Conservation (phyloP, 495 filamentous ascomycete species). For the Penicillium antarcticum region DNA sequence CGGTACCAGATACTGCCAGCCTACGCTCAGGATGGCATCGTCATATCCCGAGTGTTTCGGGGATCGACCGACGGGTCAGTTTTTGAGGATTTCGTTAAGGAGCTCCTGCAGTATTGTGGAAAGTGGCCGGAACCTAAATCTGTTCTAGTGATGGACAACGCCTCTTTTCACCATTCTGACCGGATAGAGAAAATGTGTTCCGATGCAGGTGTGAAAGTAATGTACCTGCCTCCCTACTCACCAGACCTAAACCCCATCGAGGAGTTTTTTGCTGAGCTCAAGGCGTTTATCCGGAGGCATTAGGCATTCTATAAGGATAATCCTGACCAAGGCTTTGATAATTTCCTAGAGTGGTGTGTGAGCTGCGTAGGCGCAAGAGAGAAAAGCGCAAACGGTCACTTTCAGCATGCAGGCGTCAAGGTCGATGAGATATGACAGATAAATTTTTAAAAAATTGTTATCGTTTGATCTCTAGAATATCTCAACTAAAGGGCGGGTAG, state of each 20-base stretch:
- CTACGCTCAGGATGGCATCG: slow-evolving; percentile 31
- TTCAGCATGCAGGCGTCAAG: not conserved
- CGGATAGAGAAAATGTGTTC: not conserved
- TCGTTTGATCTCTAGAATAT: no score
- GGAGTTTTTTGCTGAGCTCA: slow-evolving; percentile 12
- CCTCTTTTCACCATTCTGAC: not conserved
- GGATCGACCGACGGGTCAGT: slow-evolving; percentile 29
- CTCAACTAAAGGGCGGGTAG: no score
- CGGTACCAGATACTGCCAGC: slow-evolving; percentile 36
- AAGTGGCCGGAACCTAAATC: slow-evolving; percentile 27
- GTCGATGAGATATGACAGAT: no score
- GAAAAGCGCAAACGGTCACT: not conserved
- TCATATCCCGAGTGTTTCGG: slow-evolving; percentile 25
- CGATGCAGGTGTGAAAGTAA: slow-evolving; percentile 26
- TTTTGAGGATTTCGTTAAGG: slow-evolving; percentile 37
- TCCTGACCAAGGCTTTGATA: not conserved
- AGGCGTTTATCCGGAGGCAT: slow-evolving; percentile 7
- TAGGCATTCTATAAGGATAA: not conserved
- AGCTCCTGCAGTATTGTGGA: slow-evolving; percentile 29
- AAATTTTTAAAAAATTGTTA: no score
- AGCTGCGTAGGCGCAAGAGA: not conserved
- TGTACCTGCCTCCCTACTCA: slow-evolving; percentile 6
- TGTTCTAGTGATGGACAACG: no score
- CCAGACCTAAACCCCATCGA: slow-evolving; percentile 2
- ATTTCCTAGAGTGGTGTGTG: not conserved